Evolutionary conservation across 2,329 filamentous ascomycete genomes (phyloP).

Genomic region (Diplodia mutila): DNA sequence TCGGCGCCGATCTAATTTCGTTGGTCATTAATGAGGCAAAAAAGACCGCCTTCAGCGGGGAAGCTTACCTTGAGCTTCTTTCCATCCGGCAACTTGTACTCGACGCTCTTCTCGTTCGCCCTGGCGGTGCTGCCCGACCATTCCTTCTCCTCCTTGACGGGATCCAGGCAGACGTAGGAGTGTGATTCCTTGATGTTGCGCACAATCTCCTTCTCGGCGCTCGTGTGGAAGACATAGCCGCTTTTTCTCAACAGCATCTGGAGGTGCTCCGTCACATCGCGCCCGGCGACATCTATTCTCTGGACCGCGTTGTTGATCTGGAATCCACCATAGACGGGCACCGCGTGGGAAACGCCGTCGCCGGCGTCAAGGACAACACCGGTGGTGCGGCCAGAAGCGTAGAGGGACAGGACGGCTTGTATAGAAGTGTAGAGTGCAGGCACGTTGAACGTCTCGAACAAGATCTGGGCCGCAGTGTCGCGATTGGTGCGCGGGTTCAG

Average conservation of each 20-base stretch:
- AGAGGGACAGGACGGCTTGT: constrained; percentile 93
- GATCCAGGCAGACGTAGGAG: constrained; percentile 87
- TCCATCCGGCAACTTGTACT: constrained; percentile 90
- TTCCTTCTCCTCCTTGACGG: constrained; percentile 93
- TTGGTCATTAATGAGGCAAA: constrained; percentile 24
- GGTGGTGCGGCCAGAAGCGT: constrained; percentile 93
- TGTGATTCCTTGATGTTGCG: constrained; percentile 94
- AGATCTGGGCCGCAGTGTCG: constrained; percentile 93
- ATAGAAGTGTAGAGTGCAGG: constrained; percentile 96
- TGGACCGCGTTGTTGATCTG: constrained; percentile 95
- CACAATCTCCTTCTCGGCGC: constrained; percentile 98
- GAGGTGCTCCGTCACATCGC: constrained; percentile 94
- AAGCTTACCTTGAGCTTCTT: constrained; percentile 80
- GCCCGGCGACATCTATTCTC: constrained; percentile 91
- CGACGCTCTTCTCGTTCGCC: constrained; percentile 75
- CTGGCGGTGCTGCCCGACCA: constrained; percentile 76
- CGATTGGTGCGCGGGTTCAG: constrained; percentile 94
- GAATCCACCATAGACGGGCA: constrained; percentile 97
- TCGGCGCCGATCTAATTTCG: constrained; percentile 77
- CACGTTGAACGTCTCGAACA: constrained; percentile 99
- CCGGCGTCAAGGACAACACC: constrained; percentile 94
- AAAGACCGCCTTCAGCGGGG: not conserved
- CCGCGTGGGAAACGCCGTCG: constrained; percentile 94
- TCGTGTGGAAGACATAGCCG: constrained; percentile 94
- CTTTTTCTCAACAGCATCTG: constrained; percentile 89